Conservation (phyloP, 2,329 filamentous ascomycete species). For the Cladophialophora chaetospira region DNA sequence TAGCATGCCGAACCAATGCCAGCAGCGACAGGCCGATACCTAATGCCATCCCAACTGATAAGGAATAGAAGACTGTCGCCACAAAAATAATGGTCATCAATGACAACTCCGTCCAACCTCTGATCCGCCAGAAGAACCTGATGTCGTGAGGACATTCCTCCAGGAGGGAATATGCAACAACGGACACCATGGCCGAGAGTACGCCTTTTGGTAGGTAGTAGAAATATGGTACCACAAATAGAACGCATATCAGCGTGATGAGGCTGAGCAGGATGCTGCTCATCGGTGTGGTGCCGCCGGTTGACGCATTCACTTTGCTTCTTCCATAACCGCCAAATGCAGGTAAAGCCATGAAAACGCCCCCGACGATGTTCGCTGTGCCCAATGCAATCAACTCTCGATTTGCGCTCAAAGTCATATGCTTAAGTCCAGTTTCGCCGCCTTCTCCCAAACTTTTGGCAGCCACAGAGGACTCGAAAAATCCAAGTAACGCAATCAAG, state of each 20-base stretch:
- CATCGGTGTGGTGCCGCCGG: slow-evolving; percentile 90
- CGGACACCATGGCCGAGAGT: slow-evolving; percentile 88
- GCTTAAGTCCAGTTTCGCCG: slow-evolving; percentile 70
- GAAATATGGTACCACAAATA: slow-evolving; percentile 85
- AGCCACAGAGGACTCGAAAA: slow-evolving; percentile 96
- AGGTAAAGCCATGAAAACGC: slow-evolving; percentile 88
- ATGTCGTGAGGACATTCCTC: slow-evolving; percentile 95
- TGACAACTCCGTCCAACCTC: slow-evolving; percentile 79
- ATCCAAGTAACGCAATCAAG: slow-evolving; percentile 91
- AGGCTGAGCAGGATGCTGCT: slow-evolving; percentile 83
- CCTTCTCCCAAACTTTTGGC: slow-evolving; percentile 79
- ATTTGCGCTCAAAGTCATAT: slow-evolving; percentile 84
- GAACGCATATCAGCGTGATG: slow-evolving; percentile 77
- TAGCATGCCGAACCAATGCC: slow-evolving; percentile 85
- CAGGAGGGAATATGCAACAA: slow-evolving; percentile 90
- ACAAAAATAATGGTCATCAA: slow-evolving; percentile 90
- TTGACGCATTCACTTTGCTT: slow-evolving; percentile 92
- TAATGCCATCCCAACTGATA: slow-evolving; percentile 89
- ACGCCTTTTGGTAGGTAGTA: slow-evolving; percentile 98
- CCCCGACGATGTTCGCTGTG: slow-evolving; percentile 84
- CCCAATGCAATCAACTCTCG: slow-evolving; percentile 91
- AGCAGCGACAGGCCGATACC: slow-evolving; percentile 89
- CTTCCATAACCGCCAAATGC: slow-evolving; percentile 95
- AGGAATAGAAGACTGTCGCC: slow-evolving; percentile 91
- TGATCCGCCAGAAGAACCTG: slow-evolving; percentile 81